These are phyloP conservation scores for Acorus calamus DNA, from an alignment of 106 monocot genomes.

Conservation along the genomic window DNA sequence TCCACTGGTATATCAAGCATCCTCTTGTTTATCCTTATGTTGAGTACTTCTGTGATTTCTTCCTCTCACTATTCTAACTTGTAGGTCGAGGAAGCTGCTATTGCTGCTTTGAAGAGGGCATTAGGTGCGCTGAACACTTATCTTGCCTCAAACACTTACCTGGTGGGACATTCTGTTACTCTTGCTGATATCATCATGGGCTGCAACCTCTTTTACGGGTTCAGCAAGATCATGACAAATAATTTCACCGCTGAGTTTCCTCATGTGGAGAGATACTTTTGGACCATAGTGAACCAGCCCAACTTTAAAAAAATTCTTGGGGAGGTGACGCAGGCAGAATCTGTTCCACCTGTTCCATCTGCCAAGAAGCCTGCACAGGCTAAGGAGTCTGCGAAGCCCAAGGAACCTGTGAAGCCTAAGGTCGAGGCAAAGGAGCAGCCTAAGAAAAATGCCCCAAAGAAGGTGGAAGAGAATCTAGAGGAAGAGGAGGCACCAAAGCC, in stretches of 20 bases:
- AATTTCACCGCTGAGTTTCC: constrained; percentile 76
- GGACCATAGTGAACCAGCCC: constrained; percentile 86
- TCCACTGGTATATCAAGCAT: constrained; percentile 25
- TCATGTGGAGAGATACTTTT: constrained; percentile 84
- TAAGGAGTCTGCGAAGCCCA: constrained; percentile 39
- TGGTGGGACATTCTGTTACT: constrained; percentile 68
- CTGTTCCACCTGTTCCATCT: constrained; percentile 40
- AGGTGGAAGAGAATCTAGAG: constrained; percentile 25
- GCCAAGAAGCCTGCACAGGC: constrained; percentile 36
- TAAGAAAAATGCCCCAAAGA: constrained; percentile 47
- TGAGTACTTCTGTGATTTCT: neutral
- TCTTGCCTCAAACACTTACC: constrained; percentile 65
- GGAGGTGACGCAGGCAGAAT: constrained; percentile 64
- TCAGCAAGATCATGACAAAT: constrained; percentile 48
- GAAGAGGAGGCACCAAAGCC: constrained; percentile 77
- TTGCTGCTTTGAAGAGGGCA: constrained; percentile 57
- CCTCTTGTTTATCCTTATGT: no score
- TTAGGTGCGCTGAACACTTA: constrained; percentile 53
- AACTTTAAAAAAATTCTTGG: constrained; percentile 62
- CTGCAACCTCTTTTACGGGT: constrained; percentile 62
- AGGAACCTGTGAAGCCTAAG: constrained; percentile 5
- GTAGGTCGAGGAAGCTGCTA: constrained; percentile 63
- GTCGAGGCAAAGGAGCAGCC: constrained; percentile 27
- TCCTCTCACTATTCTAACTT: no score
- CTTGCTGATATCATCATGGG: constrained; percentile 73